Conservation (phyloP, 768 basidiomycete species). For the Boletus tylopilopsis region DNA sequence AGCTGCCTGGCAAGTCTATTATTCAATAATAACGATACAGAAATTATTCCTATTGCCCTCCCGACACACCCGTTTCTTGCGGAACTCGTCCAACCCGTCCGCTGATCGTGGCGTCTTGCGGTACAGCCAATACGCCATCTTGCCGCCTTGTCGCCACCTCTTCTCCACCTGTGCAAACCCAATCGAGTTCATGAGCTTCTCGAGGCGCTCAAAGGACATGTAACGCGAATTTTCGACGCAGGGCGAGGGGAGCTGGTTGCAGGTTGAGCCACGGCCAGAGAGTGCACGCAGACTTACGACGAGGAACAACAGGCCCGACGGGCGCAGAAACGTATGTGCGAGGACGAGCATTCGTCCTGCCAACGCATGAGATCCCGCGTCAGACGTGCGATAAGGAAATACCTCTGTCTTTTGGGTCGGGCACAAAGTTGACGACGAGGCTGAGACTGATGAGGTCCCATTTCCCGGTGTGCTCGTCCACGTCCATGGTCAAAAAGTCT, state of each 20-base stretch:
- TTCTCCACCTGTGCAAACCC: constrained; percentile 62
- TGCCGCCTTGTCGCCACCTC: constrained; percentile 66
- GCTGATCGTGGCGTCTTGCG: constrained; percentile 34
- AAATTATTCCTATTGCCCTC: constrained; percentile 81
- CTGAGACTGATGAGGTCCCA: constrained; percentile 87
- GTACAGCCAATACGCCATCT: constrained; percentile 87
- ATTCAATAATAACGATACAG: constrained; percentile 42
- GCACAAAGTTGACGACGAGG: constrained; percentile 87
- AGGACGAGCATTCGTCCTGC: constrained; percentile 69
- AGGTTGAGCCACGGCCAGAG: constrained; percentile 7
- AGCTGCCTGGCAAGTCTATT: too few relatives aligned
- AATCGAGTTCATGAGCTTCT: constrained; percentile 51
- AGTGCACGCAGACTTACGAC: constrained; percentile 45
- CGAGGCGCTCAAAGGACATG: constrained; percentile 56
- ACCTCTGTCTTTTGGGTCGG: constrained; percentile 75
- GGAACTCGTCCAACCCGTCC: constrained; percentile 29
- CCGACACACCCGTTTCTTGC: constrained; percentile 57
- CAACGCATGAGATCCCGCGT: constrained; percentile 1
- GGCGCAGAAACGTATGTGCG: constrained; percentile 52
- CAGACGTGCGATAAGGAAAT: not conserved
- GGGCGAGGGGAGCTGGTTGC: constrained; percentile 71
- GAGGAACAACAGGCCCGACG: constrained; percentile 63
- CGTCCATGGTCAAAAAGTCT: constrained; percentile 72
- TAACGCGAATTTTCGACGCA: constrained; percentile 88
- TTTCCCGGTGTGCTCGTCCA: constrained; percentile 41